A percentile compares a stretch with the other conserved stretches of the same genome.
phyloP scores from a whole-genome alignment of 768 basidiomycete genomes.

The Boletus rubroflammeus region DNA sequence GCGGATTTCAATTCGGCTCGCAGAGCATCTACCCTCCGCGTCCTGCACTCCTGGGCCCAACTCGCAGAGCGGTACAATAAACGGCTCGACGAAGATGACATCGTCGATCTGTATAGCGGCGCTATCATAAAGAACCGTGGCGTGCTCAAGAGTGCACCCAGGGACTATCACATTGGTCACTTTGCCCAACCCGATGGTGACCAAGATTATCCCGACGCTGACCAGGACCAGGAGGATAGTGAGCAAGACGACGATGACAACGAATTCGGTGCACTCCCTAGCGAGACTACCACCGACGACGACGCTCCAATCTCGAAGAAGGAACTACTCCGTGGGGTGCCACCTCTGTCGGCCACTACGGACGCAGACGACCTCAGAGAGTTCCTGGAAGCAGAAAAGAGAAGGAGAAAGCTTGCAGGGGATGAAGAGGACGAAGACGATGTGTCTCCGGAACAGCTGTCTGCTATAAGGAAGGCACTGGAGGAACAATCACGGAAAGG shows the following conservation, averaged over 20 bases:
- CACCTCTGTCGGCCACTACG: slow-evolving; percentile 42
- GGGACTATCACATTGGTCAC: slow-evolving; percentile 49
- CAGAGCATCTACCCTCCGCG: slow-evolving; percentile 48
- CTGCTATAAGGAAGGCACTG: slow-evolving; percentile 15
- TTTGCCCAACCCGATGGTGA: slow-evolving; percentile 41
- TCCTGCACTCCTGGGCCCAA: slow-evolving; percentile 61
- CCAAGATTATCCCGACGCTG: slow-evolving; percentile 38
- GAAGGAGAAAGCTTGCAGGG: slow-evolving; percentile 40
- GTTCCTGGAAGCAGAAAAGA: slow-evolving; percentile 63
- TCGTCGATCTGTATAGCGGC: slow-evolving; percentile 62
- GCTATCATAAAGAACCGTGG: slow-evolving; percentile 69
- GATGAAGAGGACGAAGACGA: slow-evolving; percentile 29
- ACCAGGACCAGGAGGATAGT: slow-evolving; percentile 42
- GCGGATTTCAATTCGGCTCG: slow-evolving; percentile 52
- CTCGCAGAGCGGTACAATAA: slow-evolving; percentile 67
- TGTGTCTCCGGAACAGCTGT: slow-evolving; percentile 18
- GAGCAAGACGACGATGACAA: slow-evolving; percentile 54
- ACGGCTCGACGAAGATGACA: slow-evolving; percentile 74
- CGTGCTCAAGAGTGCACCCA: slow-evolving; percentile 44
- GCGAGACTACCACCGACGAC: slow-evolving; percentile 24
- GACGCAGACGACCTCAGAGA: slow-evolving; percentile 63
- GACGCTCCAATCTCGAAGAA: slow-evolving; percentile 30
- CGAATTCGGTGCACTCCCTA: slow-evolving; percentile 53
- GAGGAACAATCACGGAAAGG: slow-evolving; percentile 8
- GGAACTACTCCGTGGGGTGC: slow-evolving; percentile 36